phyloP scores from a whole-genome alignment of 495 filamentous ascomycete species.

The Penicillium coffeae region DNA sequence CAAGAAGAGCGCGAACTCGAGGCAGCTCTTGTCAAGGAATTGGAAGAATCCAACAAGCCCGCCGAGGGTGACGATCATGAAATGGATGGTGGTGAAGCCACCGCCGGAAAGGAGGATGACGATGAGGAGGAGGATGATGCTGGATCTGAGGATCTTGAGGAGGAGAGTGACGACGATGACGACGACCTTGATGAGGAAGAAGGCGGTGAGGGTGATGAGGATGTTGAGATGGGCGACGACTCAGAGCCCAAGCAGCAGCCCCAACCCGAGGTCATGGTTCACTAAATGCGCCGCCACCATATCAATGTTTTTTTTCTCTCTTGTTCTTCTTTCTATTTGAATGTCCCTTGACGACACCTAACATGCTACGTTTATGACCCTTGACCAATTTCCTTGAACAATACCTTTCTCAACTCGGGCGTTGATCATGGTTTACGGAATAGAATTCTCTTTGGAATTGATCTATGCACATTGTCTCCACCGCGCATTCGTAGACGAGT shows the following conservation, averaged over 20 bases:
- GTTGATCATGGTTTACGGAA: constrained; percentile 27
- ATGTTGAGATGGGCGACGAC: constrained; percentile 79
- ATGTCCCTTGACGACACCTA: constrained; percentile 19
- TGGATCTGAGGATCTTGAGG: constrained; percentile 93
- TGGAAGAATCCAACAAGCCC: constrained; percentile 51
- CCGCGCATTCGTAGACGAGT: background rate
- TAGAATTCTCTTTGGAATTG: constrained; percentile 24
- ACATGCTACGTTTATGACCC: constrained; percentile 37
- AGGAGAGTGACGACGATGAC: constrained; percentile 85
- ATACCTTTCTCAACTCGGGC: constrained; percentile 13
- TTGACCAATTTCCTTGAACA: constrained; percentile 8
- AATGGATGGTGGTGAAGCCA: constrained; percentile 72
- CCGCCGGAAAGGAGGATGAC: constrained; percentile 56
- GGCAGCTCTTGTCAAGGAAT: constrained; percentile 53
- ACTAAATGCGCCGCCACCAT: constrained; percentile 25
- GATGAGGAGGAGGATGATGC: constrained; percentile 83
- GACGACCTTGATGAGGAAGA: constrained; percentile 78
- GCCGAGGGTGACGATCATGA: constrained; percentile 64
- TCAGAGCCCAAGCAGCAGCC: constrained; percentile 41
- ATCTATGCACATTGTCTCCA: background rate
- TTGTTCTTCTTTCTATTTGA: constrained; percentile 4
- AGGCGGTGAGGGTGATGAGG: constrained; percentile 65
- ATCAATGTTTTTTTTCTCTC: background rate
- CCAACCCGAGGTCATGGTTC: constrained; percentile 51
- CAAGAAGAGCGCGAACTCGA: constrained; percentile 62